Conservation (phyloP, 1,284 basidiomycete species). For the Ustilago vetiveriae region DNA sequence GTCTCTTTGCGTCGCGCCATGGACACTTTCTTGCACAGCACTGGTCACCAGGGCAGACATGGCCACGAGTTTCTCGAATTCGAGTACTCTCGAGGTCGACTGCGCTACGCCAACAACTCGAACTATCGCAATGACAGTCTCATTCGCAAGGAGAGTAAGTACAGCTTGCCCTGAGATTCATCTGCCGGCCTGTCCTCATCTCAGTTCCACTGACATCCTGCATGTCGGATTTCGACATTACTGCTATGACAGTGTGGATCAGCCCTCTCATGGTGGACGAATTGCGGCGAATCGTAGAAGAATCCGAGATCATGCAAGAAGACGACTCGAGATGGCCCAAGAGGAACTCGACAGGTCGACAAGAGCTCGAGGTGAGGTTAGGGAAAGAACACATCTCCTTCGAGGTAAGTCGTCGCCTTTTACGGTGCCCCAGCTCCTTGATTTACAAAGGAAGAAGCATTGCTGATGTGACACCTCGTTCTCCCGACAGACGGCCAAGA, state of each 20-base stretch:
- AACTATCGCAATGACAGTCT: slow-evolving; percentile 97
- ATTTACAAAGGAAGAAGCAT: too few species aligned
- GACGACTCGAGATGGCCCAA: slow-evolving; percentile 98
- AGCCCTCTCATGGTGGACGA: slow-evolving; percentile 90
- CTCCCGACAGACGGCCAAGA: slow-evolving; percentile 85
- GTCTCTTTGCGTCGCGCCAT: too few species aligned
- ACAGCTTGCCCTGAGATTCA: background rate
- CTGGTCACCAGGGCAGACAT: slow-evolving; percentile 64
- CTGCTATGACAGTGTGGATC: slow-evolving; percentile 83
- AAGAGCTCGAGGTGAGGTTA: slow-evolving; percentile 92
- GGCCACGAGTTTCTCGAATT: slow-evolving; percentile 85
- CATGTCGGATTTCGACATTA: background rate
- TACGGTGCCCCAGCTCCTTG: too few species aligned
- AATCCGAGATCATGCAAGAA: slow-evolving; percentile 96
- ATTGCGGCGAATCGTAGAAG: slow-evolving; percentile 90
- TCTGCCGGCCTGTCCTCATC: background rate
- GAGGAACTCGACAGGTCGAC: slow-evolving; percentile 96
- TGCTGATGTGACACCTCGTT: too few species aligned
- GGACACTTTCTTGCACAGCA: too few species aligned
- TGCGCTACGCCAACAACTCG: slow-evolving; percentile 98
- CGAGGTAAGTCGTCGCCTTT: slow-evolving; percentile 88
- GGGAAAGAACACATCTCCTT: slow-evolving; percentile 97
- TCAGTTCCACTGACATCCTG: background rate
- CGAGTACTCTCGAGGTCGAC: slow-evolving; percentile 93
- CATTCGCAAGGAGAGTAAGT: slow-evolving; percentile 95